phyloP scores from a whole-genome alignment of 495 filamentous ascomycete species.

The Thozetella sp. region DNA sequence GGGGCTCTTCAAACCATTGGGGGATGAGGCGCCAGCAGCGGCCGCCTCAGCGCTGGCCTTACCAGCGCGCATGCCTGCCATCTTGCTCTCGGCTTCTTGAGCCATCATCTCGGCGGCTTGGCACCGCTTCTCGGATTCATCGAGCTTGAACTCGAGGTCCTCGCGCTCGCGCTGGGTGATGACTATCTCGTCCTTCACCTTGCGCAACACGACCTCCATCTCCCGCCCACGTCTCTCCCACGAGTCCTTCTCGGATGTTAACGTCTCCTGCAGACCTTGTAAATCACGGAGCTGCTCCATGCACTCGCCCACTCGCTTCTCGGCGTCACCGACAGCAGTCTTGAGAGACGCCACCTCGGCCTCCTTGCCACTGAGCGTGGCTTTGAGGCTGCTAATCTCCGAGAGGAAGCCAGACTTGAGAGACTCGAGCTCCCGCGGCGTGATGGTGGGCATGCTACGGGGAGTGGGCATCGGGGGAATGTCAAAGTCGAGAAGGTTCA shows the following conservation, averaged over 20 bases:
- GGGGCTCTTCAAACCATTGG: constrained; percentile 23
- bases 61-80: constrained; percentile 65
- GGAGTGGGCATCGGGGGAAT: constrained; percentile 88
- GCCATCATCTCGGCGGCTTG: constrained; percentile 66
- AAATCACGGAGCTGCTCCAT: constrained; percentile 80
- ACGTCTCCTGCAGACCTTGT: constrained; percentile 62
- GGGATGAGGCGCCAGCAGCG: constrained; percentile 21
- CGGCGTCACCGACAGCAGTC: constrained; percentile 82
- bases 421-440: constrained; percentile 87
- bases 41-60: constrained; percentile 36
- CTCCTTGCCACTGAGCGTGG: constrained; percentile 86
- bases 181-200: constrained; percentile 80
- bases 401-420: constrained; percentile 88
- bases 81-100: constrained; percentile 72
- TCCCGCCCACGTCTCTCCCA: constrained; percentile 86
- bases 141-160: constrained; percentile 64
- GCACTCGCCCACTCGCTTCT: constrained; percentile 86
- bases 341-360: constrained; percentile 86
- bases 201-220: constrained; percentile 77
- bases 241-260: constrained; percentile 75
- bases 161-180: constrained; percentile 76
- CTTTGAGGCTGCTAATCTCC: constrained; percentile 87
- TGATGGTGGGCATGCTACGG: constrained; percentile 86
- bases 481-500: constrained; percentile 88
- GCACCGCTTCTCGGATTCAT: constrained; percentile 74